These are phyloP conservation scores for Bonnemaisonia californica DNA, from an alignment of 31 red algal genomes.

Conservation along the genomic window DNA sequence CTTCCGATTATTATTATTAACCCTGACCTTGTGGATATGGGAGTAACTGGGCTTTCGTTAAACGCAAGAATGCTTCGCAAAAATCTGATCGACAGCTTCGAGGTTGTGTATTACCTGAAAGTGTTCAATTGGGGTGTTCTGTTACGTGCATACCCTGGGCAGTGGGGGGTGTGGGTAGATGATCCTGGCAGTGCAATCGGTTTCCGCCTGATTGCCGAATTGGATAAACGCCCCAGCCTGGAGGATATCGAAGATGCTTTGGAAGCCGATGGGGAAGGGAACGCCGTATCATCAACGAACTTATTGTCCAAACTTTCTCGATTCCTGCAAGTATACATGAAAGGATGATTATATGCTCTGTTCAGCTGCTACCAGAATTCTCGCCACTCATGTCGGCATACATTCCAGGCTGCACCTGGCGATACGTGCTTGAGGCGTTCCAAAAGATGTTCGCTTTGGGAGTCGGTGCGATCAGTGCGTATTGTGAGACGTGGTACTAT, in stretches of 20 bases:
- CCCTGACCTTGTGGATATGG: slow-evolving; percentile 91
- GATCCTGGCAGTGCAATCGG: slow-evolving; percentile 28
- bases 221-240: slow-evolving; percentile 26
- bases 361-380: too few species aligned
- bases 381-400: too few species aligned
- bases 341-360: too few species aligned
- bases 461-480: too few species aligned
- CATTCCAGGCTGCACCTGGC: too few species aligned
- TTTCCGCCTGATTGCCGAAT: slow-evolving; percentile 37
- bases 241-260: slow-evolving; percentile 55
- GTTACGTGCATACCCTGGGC: slow-evolving; percentile 55
- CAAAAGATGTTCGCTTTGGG: too few species aligned
- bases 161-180: slow-evolving; percentile 79
- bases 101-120: slow-evolving; percentile 67
- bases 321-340: slow-evolving; percentile 72
- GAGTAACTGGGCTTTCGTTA: slow-evolving; percentile 76
- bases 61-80: slow-evolving; percentile 66
- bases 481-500: too few species aligned
- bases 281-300: background rate
- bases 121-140: slow-evolving; percentile 71
- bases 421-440: too few species aligned
- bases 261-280: slow-evolving; percentile 15
- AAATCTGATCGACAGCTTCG: slow-evolving; percentile 61
- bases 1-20: slow-evolving; percentile 74
- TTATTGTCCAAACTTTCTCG: slow-evolving; percentile 30